Evolutionary conservation across 345 rosid species (phyloP).

Genomic region (Salix dunnii): DNA sequence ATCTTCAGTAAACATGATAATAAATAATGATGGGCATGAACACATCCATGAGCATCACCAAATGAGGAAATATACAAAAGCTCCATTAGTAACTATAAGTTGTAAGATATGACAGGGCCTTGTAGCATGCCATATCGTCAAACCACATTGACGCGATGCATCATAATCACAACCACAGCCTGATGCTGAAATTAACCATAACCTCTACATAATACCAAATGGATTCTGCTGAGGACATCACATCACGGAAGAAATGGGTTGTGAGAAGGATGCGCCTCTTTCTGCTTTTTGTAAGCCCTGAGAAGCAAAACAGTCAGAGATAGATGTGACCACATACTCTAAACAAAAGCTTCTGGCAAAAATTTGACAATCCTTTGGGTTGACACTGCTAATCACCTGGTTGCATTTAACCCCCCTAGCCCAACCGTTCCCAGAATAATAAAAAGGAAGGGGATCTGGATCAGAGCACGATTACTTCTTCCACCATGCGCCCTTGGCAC

Average conservation of each 20-base stretch:
- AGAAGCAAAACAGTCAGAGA: slow-evolving; percentile 12
- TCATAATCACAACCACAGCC: too few relatives aligned
- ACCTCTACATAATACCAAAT: too few relatives aligned
- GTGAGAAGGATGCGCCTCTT: slow-evolving; percentile 61
- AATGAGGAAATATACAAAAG: too few relatives aligned
- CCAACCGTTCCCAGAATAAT: slow-evolving; percentile 67
- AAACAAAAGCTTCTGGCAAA: not conserved
- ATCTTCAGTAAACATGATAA: too few relatives aligned
- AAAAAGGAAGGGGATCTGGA: slow-evolving; percentile 55
- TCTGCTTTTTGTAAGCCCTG: slow-evolving; percentile 81
- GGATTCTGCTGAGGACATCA: not conserved
- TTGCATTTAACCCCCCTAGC: slow-evolving; percentile 62
- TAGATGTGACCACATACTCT: not conserved
- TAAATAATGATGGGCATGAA: too few relatives aligned
- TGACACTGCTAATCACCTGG: slow-evolving; percentile 42
- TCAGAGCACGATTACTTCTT: slow-evolving; percentile 50
- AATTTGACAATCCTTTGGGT: not conserved
- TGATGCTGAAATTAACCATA: too few relatives aligned
- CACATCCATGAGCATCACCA: too few relatives aligned
- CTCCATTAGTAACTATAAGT: too few relatives aligned
- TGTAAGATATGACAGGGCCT: too few relatives aligned
- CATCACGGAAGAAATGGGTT: slow-evolving; percentile 83
- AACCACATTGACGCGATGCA: too few relatives aligned
- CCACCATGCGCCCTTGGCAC: slow-evolving; percentile 51
- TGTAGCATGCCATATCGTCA: too few relatives aligned